Base-by-base conservation (phyloP, 176 grass and related monocot genomes). In the Elaeis guineensis region DNA sequence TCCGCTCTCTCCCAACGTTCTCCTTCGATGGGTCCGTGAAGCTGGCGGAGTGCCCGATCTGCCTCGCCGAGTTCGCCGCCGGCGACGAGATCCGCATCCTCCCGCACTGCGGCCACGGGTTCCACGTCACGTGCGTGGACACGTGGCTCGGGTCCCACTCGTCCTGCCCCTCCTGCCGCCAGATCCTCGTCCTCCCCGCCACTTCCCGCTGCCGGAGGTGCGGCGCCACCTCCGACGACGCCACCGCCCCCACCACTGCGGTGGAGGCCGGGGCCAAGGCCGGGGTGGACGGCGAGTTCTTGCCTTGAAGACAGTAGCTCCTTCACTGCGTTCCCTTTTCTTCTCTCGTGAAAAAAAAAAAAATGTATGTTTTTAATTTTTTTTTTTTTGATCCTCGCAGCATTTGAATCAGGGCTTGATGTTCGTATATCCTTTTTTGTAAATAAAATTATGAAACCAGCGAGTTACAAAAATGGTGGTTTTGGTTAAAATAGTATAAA, bases 111-210 rank as follows among this genome's bases (percentile, higher is more conserved):
- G 56, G 52, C 25, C 88, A 98, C 59, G 73, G 77, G 5, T 98
- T 98, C 82, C 93, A 98, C 55, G 76, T 77, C 14, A 82, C 35
- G 12, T 98, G 93, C 72, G 79, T 98, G 61, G 93, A 92, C 81
- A 63, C 49, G 8, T 98, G 87, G 93, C 87, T 98, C 2, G 29
- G 75, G 0, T 89, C 84, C 71, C 80, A 51, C 67, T 89, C 87
- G 56, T 83, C 93, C 17, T 98, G 93, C 72, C 93, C 93, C 1
- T 88, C 93, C 54, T 92, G 92, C 85, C 92, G 92, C 59, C 79
- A 55, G 44, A 66, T 72, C 28, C 79, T 91, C 50, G 48, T 87
- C 3, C 64, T 79, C 19, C 20, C 50, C 52, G 52, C 63, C 17
- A 4, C 64, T 48, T 59, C 57, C 0, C 19, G n/a, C 25, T 63